Base-by-base conservation (phyloP, 352 stramenopile genomes). In the Phytophthora citricola region DNA sequence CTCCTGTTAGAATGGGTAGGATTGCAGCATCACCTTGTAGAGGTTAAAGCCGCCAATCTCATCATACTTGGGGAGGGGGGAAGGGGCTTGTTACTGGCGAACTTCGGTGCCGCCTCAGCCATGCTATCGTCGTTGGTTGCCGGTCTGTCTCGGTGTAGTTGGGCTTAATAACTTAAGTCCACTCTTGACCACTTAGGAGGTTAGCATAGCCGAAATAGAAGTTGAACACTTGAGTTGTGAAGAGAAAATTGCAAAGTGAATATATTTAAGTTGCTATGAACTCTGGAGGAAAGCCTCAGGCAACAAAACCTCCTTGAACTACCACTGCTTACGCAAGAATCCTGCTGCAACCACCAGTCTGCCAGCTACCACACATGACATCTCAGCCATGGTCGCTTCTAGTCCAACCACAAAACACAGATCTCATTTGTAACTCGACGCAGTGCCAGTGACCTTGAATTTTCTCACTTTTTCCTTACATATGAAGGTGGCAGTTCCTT, bases 241-340 rank as follows among this genome's bases (percentile, higher is more conserved):
- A 50, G 20, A 38, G 15, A 1, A 51, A 51, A 38, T 52, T 38
- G 14, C 12, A 26, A 39, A 52, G 45, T 39, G 27, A 52, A 52
- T 52, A 39, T 40, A 52, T 40, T 52, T 38, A 27, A 14, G 12
- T 40, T 52, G 26, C 26, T 52, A 20, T 48, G 17, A 48, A 29
- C 20, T 48, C 20, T 20, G 7, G 27, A 26, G 45, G 45, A 40
- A 52, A 52, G 27, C 14, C 45, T 52, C 20, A n/a, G 45, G 45
- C 45, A 52, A 54, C 47, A 43, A 54, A 54, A 54, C 47, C 27
- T 54, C 29, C 15, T 29, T 54, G 47, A 26, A 26, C 15, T 41
- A 41, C 29, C 15, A 17, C 15, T 41, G 36, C 11, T n/a, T 39
- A 6, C 32, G 2, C 32, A 11, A 39, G 32, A 14, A 39, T 15